Conservation (phyloP, 192 early-diverging fungal species). For the Mortierella antarctica region DNA sequence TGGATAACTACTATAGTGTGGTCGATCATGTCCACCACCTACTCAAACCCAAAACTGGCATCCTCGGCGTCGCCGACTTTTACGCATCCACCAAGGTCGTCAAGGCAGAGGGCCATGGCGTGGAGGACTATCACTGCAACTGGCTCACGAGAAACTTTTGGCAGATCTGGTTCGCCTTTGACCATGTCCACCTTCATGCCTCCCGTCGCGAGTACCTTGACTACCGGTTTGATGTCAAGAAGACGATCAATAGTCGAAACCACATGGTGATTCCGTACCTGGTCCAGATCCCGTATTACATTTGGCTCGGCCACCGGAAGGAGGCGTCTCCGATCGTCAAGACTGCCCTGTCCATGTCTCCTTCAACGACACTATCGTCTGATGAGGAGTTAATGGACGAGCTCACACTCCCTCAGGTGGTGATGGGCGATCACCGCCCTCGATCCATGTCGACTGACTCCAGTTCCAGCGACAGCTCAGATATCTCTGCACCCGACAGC, state of each 20-base stretch:
- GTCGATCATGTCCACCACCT: conserved; percentile 74
- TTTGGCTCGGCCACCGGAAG: conserved; percentile 78
- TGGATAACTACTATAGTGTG: conserved; percentile 76
- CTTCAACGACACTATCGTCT: neutral
- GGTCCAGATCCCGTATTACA: conserved; percentile 87
- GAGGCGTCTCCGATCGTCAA: conserved; percentile 23
- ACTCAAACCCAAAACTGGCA: conserved; percentile 66
- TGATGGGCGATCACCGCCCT: conserved; percentile 25
- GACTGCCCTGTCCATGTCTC: conserved; percentile 1
- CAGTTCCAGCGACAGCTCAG: conserved; percentile 14
- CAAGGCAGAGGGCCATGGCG: conserved; percentile 59
- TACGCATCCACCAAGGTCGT: conserved; percentile 69
- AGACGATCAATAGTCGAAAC: conserved; percentile 78
- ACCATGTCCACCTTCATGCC: conserved; percentile 84
- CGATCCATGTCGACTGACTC: conserved; percentile 54
- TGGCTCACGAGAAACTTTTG: conserved; percentile 89
- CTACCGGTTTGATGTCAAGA: conserved; percentile 82
- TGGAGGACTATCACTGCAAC: conserved; percentile 71
- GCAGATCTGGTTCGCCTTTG: conserved; percentile 89
- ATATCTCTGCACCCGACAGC: conserved; percentile 18
- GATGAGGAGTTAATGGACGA: conserved; percentile 20
- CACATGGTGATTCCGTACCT: conserved; percentile 76
- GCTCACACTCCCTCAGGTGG: conserved; percentile 13
- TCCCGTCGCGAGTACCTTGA: conserved; percentile 88
- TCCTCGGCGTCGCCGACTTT: conserved; percentile 86